Evolutionary conservation across 2,329 filamentous ascomycete species (phyloP), one percentile per base, ranked within the genome.

Genomic region (Colletotrichum somersetense): DNA sequence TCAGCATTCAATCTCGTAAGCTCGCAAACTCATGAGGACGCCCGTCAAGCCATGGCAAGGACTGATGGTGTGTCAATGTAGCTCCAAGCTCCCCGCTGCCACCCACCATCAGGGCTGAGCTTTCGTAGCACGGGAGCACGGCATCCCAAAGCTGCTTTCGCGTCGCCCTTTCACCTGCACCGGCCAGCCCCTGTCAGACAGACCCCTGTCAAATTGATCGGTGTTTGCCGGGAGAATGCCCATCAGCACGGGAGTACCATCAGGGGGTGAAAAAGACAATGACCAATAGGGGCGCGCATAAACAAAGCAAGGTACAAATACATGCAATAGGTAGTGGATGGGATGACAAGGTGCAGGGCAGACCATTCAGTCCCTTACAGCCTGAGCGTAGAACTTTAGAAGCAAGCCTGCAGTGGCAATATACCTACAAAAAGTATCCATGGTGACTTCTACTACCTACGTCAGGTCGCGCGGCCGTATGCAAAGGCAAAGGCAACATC

Each of bases 211-310:
- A 23, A 16, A 20, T 16, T 30, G 58, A 30, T 64, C 33, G 69
- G 59, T 64, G 66, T 66, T 69, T 69, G 69, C 69, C 66, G 69
- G 46, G 65, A 67, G 44, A 56, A 56, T 44, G 55, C 55, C 69
- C 69, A 55, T 55, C 46, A 64, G 59, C 23, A 61, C 68, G 65
- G 59, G 69, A 70, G 30, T 48, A 26, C 38, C 38, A 44, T 61
- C 70, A 58, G 20, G 65, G 58, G 68, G 66, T 65, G 59, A 33
- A 35, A 64, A 57, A 18, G 26, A 35, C 23, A 57, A 20, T 23
- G 61, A 48, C 70, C 70, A 72, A 72, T 72, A 30, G 55, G 23
- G 38, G 55, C 26, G 48, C 66, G 62, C 40, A 42, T n/a, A 3
- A 42, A 26, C n/a, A 42, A 53, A 26, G 46, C 48, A 63, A 63